Conservation (phyloP, 2,329 filamentous ascomycete genomes). For the Mariannaea sp. region DNA sequence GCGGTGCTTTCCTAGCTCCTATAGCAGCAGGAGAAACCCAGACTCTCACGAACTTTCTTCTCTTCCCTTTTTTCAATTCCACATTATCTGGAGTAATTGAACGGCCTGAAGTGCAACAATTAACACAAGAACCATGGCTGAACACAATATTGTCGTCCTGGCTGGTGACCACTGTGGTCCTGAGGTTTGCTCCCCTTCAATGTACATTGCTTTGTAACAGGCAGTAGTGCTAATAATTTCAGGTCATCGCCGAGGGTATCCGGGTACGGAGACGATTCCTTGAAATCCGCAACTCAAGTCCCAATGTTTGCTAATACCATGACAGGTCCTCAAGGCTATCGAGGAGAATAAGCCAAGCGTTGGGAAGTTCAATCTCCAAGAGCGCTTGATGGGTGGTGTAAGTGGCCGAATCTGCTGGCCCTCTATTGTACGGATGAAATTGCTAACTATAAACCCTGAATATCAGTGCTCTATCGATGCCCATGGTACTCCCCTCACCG, state of each 20-base stretch:
- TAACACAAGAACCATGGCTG: constrained; percentile 57
- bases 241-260: constrained; percentile 81
- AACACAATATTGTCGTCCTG: constrained; percentile 80
- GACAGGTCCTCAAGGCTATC: constrained; percentile 76
- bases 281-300: not conserved
- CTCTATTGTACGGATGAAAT: not conserved
- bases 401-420: constrained; percentile 42
- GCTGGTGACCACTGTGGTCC: constrained; percentile 85
- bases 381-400: constrained; percentile 91
- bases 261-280: constrained; percentile 63
- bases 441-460: not conserved
- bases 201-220: not conserved
- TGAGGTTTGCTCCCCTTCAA: constrained; percentile 61
- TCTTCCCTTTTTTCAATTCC: constrained; percentile 13
- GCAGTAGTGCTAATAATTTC: constrained; percentile 25
- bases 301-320: constrained; percentile 3
- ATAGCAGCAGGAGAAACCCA: constrained; percentile 12
- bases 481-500: constrained; percentile 76
- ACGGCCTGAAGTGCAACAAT: not conserved
- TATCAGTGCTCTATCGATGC: constrained; percentile 84
- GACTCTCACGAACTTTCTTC: constrained; percentile 15
- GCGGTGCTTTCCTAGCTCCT: constrained; percentile 24
- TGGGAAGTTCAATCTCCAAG: constrained; percentile 83
- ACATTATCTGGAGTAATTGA: not conserved
- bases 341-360: constrained; percentile 72